A percentile compares a stretch with the other conserved stretches of the same genome.
phyloP scores from a whole-genome alignment of 2,329 filamentous ascomycete genomes.

The Colletotrichum tropicicola region DNA sequence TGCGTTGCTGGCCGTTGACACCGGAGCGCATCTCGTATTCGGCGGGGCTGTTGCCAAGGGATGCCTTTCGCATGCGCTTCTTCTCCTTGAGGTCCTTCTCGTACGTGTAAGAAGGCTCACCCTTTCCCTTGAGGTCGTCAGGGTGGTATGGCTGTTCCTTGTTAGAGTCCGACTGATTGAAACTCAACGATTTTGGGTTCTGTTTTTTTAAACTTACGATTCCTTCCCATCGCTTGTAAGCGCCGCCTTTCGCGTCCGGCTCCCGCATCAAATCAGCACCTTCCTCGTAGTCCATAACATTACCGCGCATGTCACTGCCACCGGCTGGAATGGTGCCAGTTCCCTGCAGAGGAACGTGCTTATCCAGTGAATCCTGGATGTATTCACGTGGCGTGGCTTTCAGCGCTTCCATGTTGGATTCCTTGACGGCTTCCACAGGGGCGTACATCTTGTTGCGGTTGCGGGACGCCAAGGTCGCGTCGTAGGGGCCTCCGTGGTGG shows the following conservation, averaged over 20 bases:
- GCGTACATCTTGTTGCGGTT: slow-evolving; percentile 72
- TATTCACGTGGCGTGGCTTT: slow-evolving; percentile 83
- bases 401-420: slow-evolving; percentile 79
- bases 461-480: slow-evolving; percentile 79
- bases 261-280: slow-evolving; percentile 89
- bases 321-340: slow-evolving; percentile 82
- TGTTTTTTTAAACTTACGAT: slow-evolving; percentile 77
- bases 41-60: slow-evolving; percentile 38
- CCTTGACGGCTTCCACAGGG: slow-evolving; percentile 79
- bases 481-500: slow-evolving; percentile 92
- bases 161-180: slow-evolving; percentile 17
- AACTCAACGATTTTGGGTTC: too few relatives aligned
- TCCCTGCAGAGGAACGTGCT: slow-evolving; percentile 83
- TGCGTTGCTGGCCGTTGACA: slow-evolving; percentile 34
- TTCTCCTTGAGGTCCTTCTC: slow-evolving; percentile 74
- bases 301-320: slow-evolving; percentile 71
- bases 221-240: slow-evolving; percentile 80
- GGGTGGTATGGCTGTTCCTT: slow-evolving; percentile 71
- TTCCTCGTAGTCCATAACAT: slow-evolving; percentile 81
- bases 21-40: slow-evolving; percentile 60
- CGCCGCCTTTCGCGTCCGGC: slow-evolving; percentile 70
- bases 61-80: slow-evolving; percentile 45
- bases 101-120: slow-evolving; percentile 77
- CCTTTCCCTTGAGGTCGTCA: slow-evolving; percentile 84
- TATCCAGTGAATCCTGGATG: slow-evolving; percentile 76